These are phyloP conservation scores for Berberis vulgaris DNA, from an alignment of 164 flowering plant genomes.

Conservation along the genomic window DNA sequence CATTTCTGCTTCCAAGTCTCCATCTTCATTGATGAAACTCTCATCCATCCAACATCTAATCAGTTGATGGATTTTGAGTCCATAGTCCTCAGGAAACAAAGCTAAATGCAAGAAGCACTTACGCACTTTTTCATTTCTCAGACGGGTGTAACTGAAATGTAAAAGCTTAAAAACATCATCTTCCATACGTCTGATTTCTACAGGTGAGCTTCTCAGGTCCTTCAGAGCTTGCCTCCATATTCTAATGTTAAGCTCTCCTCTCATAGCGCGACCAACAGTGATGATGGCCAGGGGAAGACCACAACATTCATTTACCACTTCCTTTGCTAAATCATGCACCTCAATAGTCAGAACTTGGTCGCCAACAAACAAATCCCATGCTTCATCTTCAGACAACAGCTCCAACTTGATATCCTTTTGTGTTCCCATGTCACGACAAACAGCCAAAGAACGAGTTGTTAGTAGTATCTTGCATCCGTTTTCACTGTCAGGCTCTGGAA, in stretches of 20 bases:
- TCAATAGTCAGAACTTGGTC: not conserved
- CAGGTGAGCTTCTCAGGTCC: conserved; percentile 4
- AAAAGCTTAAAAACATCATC: conserved; percentile 6
- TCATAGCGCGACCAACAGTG: conserved; percentile 14
- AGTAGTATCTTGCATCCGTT: conserved; percentile 13
- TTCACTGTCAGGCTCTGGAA: conserved; percentile 12
- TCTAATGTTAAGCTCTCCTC: not conserved
- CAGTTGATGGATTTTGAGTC: conserved; percentile 10
- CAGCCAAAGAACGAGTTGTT: conserved; percentile 16
- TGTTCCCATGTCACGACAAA: conserved; percentile 20
- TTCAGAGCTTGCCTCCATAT: conserved; percentile 20
- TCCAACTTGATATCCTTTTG: conserved; percentile 5
- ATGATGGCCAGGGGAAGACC: conserved; percentile 19
- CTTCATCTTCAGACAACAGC: conserved; percentile 2
- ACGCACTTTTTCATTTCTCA: conserved; percentile 1
- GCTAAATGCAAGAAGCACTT: conserved; percentile 19
- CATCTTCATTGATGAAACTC: conserved; percentile 13
- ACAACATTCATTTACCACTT: not conserved
- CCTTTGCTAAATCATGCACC: not conserved
- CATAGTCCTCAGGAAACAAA: conserved; percentile 16
- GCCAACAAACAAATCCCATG: conserved; percentile 8
- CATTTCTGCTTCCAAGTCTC: not conserved
- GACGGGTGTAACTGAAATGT: conserved; percentile 11
- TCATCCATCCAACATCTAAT: conserved; percentile 18
- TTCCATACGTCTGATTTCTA: not conserved